Percentiles rank a stretch among this genome's conserved stretches.
Evolutionary conservation across 208 protist genomes (phyloP).

Genomic region (Leishmania amazonensis): DNA sequence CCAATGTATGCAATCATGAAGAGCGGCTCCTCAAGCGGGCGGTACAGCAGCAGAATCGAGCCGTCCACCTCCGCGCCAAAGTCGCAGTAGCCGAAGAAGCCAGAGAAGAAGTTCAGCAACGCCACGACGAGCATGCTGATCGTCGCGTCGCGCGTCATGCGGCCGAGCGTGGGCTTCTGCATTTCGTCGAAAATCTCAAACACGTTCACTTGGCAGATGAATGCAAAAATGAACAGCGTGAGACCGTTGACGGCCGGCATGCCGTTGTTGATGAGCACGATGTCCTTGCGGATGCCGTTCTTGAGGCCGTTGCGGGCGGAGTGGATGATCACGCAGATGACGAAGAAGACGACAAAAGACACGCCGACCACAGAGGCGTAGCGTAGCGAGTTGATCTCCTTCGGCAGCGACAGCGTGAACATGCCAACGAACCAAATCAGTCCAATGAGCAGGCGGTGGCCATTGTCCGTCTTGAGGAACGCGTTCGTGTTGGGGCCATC

Average conservation of each 20-base stretch:
- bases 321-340: constrained; percentile 77
- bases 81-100: constrained; percentile 84
- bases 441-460: constrained; percentile 45
- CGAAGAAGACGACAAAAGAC: constrained; percentile 75
- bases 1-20: constrained; percentile 70
- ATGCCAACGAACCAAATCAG: constrained; percentile 68
- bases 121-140: constrained; percentile 58
- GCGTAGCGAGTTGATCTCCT: constrained; percentile 89
- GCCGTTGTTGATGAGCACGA: constrained; percentile 46
- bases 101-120: constrained; percentile 67
- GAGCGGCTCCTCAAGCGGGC: constrained; percentile 41
- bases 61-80: constrained; percentile 52
- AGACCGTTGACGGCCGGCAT: constrained; percentile 61
- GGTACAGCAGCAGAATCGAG: constrained; percentile 70
- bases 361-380: constrained; percentile 81
- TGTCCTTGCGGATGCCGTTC: constrained; percentile 29
- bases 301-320: constrained; percentile 44
- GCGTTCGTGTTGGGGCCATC: constrained; percentile 30
- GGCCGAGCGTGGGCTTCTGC: constrained; percentile 35
- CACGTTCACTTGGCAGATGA: constrained; percentile 77
- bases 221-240: constrained; percentile 80
- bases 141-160: constrained; percentile 55
- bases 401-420: constrained; percentile 78
- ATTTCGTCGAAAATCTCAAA: constrained; percentile 85
- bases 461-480: constrained; percentile 46